phyloP scores from a whole-genome alignment of 2,329 filamentous ascomycete genomes.

The Lecanicillium sp. region DNA sequence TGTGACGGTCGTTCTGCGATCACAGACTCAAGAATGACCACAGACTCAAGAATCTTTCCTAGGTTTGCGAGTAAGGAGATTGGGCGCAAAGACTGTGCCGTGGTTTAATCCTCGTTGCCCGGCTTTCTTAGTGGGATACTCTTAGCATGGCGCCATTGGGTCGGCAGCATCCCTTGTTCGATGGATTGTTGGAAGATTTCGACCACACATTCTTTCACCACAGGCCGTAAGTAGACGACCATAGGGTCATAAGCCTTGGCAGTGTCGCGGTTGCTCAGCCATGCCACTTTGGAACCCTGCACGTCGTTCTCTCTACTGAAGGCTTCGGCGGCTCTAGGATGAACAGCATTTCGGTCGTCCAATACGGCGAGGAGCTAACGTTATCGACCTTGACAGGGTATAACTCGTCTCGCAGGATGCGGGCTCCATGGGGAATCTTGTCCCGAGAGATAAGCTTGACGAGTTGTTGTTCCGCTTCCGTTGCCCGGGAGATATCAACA shows the following conservation, averaged over 20 bases:
- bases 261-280: no score
- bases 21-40: conserved; percentile 1
- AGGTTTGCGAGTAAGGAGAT: conserved; percentile 18
- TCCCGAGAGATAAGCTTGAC: conserved; percentile 13
- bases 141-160: conserved; percentile 13
- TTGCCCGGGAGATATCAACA: no score
- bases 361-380: conserved; percentile 13
- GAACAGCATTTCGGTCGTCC: conserved; percentile 12
- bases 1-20: conserved; percentile 1
- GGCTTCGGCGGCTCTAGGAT: conserved; percentile 9
- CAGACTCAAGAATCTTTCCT: conserved; percentile 15
- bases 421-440: conserved; percentile 10
- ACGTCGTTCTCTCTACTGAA: conserved; percentile 16
- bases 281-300: conserved; percentile 15
- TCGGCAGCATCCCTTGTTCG: conserved; percentile 7
- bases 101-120: conserved; percentile 16
- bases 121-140: conserved; percentile 20
- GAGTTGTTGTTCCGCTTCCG: conserved; percentile 9
- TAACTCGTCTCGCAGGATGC: conserved; percentile 14
- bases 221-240: no score
- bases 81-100: conserved; percentile 16
- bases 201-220: conserved; percentile 10
- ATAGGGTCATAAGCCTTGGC: no score
- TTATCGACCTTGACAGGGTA: conserved; percentile 18
- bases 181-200: conserved; percentile 12